Evolutionary conservation across 2,329 filamentous ascomycete genomes (phyloP).

Genomic region (Emydomyces testavorans): DNA sequence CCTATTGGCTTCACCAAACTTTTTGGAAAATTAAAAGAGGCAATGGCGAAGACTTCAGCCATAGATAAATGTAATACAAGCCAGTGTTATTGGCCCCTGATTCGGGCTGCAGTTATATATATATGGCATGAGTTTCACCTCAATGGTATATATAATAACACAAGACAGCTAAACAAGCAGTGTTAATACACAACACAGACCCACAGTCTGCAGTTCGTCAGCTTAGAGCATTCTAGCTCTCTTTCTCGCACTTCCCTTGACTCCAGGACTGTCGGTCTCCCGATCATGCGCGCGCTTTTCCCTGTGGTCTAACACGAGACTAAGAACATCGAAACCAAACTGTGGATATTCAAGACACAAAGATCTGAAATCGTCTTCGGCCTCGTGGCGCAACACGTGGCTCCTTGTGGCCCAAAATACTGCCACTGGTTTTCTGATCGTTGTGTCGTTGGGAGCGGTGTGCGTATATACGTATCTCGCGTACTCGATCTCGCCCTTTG

Average conservation of each 20-base stretch:
- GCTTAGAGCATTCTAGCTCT: constrained; percentile 20
- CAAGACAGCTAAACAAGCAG: not conserved
- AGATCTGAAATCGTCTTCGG: constrained; percentile 69
- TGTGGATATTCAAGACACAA: constrained; percentile 83
- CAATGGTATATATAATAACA: constrained; percentile 3
- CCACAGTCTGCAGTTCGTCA: not conserved
- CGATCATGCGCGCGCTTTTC: constrained; percentile 33
- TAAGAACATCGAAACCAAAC: constrained; percentile 86
- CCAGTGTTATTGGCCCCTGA: too few relatives aligned
- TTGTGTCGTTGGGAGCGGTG: constrained; percentile 55
- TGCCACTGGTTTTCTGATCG: constrained; percentile 72
- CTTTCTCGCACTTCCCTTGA: constrained; percentile 32
- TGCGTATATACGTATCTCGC: constrained; percentile 81
- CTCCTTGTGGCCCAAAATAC: constrained; percentile 77
- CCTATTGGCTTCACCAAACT: too few relatives aligned
- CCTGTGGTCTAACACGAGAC: constrained; percentile 38
- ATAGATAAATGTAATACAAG: too few relatives aligned
- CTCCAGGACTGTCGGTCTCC: constrained; percentile 26
- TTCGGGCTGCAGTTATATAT: too few relatives aligned
- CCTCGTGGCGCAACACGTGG: constrained; percentile 72
- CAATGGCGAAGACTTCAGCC: too few relatives aligned
- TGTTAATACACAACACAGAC: not conserved
- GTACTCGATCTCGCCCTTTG: constrained; percentile 82
- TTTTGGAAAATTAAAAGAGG: too few relatives aligned
- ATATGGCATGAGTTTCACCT: too few relatives aligned